phyloP scores from a whole-genome alignment of 352 stramenopile genomes.

The Pythium rhizo-oryzae region DNA sequence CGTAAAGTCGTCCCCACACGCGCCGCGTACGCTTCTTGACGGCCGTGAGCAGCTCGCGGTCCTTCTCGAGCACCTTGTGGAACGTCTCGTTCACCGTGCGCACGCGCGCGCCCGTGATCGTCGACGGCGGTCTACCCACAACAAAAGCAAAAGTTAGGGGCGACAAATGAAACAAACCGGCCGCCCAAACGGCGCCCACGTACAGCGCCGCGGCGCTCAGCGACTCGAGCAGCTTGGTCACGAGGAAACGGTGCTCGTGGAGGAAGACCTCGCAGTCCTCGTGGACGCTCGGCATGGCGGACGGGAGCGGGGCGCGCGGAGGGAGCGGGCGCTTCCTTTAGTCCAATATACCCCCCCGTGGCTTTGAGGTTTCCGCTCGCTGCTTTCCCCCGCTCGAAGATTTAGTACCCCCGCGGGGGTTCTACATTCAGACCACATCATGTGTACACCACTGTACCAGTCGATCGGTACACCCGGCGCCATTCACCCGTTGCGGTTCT shows the following conservation, averaged over 20 bases:
- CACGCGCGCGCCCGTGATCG: conserved; percentile 71
- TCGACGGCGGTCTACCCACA: conserved; percentile 57
- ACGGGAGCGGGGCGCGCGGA: no score
- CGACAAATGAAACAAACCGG: no score
- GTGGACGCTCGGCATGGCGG: conserved; percentile 68
- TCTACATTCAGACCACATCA: no score
- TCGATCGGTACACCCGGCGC: neutral
- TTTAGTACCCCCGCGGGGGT: no score
- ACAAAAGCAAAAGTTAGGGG: no score
- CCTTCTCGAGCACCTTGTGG: conserved; percentile 73
- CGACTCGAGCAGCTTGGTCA: conserved; percentile 84
- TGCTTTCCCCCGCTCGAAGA: no score
- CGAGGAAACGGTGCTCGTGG: conserved; percentile 83
- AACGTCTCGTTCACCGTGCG: conserved; percentile 82
- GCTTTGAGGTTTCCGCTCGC: no score
- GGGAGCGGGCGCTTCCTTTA: no score
- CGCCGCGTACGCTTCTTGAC: conserved; percentile 73
- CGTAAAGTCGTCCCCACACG: no score
- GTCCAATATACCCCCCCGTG: no score
- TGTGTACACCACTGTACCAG: conserved; percentile 12
- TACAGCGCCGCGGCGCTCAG: conserved; percentile 68
- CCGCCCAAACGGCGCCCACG: no score
- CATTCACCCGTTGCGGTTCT: conserved; percentile 6
- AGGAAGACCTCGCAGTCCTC: conserved; percentile 74
- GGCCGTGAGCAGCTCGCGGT: conserved; percentile 62